Evolutionary conservation across 768 basidiomycete species (phyloP).

Genomic region (Boletus pseudo-olivaceus): DNA sequence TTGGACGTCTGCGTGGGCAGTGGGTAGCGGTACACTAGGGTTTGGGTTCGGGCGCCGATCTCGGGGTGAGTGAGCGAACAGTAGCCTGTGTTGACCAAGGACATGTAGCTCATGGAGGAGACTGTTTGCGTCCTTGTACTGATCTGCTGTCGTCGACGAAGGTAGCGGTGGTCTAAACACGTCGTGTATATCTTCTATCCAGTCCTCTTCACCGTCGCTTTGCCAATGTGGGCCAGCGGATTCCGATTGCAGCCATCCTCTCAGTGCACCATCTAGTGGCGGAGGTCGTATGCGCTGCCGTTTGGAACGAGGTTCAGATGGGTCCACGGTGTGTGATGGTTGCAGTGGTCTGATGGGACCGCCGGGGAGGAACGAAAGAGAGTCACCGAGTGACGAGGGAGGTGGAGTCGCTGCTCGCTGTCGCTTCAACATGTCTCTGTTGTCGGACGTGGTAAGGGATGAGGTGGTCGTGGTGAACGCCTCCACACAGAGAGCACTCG

Average conservation of each 20-base stretch:
- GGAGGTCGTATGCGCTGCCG: slow-evolving; percentile 54
- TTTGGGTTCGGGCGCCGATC: slow-evolving; percentile 5
- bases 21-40: background rate
- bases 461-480: background rate
- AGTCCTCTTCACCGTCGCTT: slow-evolving; percentile 33
- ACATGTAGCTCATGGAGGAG: slow-evolving; percentile 70
- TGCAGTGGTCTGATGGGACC: slow-evolving; percentile 10
- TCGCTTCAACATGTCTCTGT: slow-evolving; percentile 49
- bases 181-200: slow-evolving; percentile 33
- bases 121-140: slow-evolving; percentile 60
- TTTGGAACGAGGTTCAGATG: slow-evolving; percentile 39
- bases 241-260: slow-evolving; percentile 40
- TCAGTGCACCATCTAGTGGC: slow-evolving; percentile 46
- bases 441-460: slow-evolving; percentile 4
- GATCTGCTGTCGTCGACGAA: slow-evolving; percentile 18
- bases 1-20: background rate
- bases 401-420: slow-evolving; percentile 46
- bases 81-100: slow-evolving; percentile 59
- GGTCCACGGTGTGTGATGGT: slow-evolving; percentile 7
- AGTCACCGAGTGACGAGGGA: slow-evolving; percentile 30
- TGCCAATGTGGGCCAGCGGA: slow-evolving; percentile 11
- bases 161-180: slow-evolving; percentile 24
- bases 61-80: slow-evolving; percentile 31
- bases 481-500: background rate
- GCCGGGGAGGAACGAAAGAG: slow-evolving; percentile 19